Percentiles rank a stretch among this genome's conserved stretches.
Evolutionary conservation across 371 early-diverging fungal genomes (phyloP).

Genomic region (Mortierella sp.): DNA sequence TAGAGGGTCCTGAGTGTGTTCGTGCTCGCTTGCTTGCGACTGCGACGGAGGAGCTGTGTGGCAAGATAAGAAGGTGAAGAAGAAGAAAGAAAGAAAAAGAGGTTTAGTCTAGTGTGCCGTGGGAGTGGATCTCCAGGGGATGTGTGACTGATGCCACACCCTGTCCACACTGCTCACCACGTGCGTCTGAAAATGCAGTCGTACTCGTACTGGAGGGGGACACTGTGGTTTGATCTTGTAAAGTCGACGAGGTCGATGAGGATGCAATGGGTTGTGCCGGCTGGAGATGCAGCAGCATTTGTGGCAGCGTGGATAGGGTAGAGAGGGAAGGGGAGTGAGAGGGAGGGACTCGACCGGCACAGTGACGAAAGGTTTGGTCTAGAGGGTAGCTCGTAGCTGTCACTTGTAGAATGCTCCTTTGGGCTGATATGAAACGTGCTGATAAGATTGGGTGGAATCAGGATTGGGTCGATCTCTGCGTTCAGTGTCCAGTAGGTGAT

Average conservation of each 20-base stretch:
- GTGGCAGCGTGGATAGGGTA: not conserved
- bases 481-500: not conserved
- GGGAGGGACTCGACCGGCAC: too few species aligned
- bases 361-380: too few species aligned
- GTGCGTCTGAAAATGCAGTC: conserved; percentile 8
- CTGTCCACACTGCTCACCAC: conserved; percentile 8
- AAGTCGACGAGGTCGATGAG: not conserved
- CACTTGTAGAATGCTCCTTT: too few species aligned
- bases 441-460: not conserved
- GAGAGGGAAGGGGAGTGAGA: not conserved
- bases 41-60: conserved; percentile 5
- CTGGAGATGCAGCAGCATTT: conserved; percentile 19
- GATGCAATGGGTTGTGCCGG: not conserved
- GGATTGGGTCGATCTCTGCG: not conserved
- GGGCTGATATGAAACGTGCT: not conserved
- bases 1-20: conserved; percentile 8
- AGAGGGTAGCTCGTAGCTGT: too few species aligned
- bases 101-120: not conserved
- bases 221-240: not conserved
- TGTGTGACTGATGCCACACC: not conserved
- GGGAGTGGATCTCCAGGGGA: not conserved
- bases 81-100: not conserved
- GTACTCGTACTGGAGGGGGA: not conserved
- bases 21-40: conserved; percentile 4
- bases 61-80: not conserved